Base-by-base conservation (phyloP, 2,329 filamentous ascomycete species). In the Sporothrix protearum region DNA sequence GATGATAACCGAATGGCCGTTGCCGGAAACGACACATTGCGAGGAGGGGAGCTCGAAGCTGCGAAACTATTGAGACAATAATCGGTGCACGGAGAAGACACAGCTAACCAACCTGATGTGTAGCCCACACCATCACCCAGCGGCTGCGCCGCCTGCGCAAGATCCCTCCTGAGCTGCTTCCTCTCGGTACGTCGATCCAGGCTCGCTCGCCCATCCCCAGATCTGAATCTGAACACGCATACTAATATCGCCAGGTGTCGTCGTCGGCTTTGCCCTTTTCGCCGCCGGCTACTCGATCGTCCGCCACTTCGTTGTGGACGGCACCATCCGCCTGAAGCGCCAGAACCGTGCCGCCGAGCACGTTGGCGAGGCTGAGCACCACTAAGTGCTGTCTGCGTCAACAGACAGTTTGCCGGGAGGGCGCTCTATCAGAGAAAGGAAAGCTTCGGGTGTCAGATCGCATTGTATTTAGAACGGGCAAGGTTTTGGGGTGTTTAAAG, bases 61-160 rank as follows among this genome's bases (percentile, higher is more conserved):
- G 42, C 42, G 42, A 47, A 3, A 3, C 42, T 4, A 16, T 19
- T 8, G 28, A 57, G 28, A 33, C 19, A 33, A 16, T 6, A 8
- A 33, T 12, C n/a, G 7, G 19, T n/a, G n/a, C 6, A 64, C 7
- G n/a, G 25, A 25, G 12, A 28, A 57, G 12, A 28, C 63, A 49
- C 25, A 30, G 45, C 64, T 67, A 49, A 67, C 45, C 28, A 9
- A n/a, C 19, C n/a, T 51, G 7, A 2, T 14, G 19, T 51, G 14
- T 51, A 99, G 96, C 93, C 81, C 96, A 98, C 86, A 97, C 95
- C 78, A 89, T 98, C 83, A 97, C 95, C 76, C 96, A 98, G 86
- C 93, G 95, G 81, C 87, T 99, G 78, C 92, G 94, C 81, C 91
- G 89, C 81, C 87, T 97, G 80, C 94, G 92, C 88, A 90, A 90